A percentile compares a stretch with the other conserved stretches of the same genome.
These are phyloP conservation scores for Sextonia rubra DNA, from an alignment of 164 flowering plant genomes.

Conservation along the genomic window DNA sequence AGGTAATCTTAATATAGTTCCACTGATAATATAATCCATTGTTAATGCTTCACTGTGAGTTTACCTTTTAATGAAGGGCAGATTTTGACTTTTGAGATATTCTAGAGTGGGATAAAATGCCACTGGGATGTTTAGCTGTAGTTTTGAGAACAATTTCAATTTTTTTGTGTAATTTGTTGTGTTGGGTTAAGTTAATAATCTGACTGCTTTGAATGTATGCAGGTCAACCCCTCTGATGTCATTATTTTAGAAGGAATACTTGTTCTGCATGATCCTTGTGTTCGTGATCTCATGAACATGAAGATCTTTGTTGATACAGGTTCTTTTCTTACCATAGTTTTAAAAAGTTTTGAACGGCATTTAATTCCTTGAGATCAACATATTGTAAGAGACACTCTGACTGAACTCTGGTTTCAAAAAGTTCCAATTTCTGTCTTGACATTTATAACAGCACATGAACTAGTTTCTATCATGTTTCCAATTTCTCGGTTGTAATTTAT, in stretches of 20 bases:
- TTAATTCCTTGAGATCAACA: neutral
- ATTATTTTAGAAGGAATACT: slow-evolving; percentile 77
- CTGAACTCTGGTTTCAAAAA: neutral
- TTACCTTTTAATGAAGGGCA: neutral
- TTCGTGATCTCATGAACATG: slow-evolving; percentile 77
- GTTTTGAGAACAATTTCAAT: neutral
- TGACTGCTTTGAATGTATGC: slow-evolving; percentile 1
- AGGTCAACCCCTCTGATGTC: slow-evolving; percentile 73
- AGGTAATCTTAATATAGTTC: neutral
- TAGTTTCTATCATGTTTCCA: neutral
- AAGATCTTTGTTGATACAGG: slow-evolving; percentile 91
- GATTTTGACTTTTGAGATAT: neutral
- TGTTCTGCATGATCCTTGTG: slow-evolving; percentile 65
- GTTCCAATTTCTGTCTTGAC: neutral
- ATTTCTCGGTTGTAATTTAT: neutral
- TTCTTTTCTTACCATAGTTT: slow-evolving; percentile 16
- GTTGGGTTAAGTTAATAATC: neutral
- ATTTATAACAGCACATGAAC: neutral
- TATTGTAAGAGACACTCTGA: neutral
- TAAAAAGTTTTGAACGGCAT: neutral
- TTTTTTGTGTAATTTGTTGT: too few relatives aligned
- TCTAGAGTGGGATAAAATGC: neutral
- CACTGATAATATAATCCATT: neutral
- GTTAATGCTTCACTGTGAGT: neutral
- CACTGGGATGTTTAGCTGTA: neutral